phyloP scores from a whole-genome alignment of 176 grass and related monocot species.

The Alopecurus myosuroides region DNA sequence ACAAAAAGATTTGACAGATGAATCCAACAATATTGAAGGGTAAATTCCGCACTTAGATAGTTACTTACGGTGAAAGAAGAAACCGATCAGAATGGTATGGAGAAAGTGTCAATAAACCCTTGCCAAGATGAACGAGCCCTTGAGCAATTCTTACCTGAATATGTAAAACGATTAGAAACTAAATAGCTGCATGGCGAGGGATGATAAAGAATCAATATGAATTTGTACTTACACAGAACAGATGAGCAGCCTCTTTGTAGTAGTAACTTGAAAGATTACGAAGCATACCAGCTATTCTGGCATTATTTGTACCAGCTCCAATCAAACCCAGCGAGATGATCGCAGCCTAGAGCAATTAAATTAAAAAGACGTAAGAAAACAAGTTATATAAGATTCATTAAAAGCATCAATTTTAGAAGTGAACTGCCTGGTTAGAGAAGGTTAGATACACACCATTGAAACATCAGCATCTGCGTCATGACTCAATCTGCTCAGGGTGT shows the following conservation, averaged over 20 bases:
- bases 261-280: slow-evolving; percentile 99
- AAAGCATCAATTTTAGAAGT: neutral
- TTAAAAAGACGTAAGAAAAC: slow-evolving; percentile 1
- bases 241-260: slow-evolving; percentile 96
- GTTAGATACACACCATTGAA: slow-evolving; percentile 58
- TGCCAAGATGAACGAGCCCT: slow-evolving; percentile 95
- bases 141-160: slow-evolving; percentile 94
- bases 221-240: slow-evolving; percentile 85
- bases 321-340: slow-evolving; percentile 92
- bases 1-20: neutral
- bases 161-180: slow-evolving; percentile 19
- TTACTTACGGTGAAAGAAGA: slow-evolving; percentile 87
- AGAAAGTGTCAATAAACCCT: slow-evolving; percentile 94
- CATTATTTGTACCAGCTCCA: slow-evolving; percentile 97
- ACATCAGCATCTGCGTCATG: slow-evolving; percentile 97
- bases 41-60: neutral
- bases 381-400: neutral
- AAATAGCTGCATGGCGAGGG: neutral
- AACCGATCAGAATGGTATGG: slow-evolving; percentile 97
- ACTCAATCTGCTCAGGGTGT: slow-evolving; percentile 97
- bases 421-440: neutral
- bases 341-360: slow-evolving; percentile 54
- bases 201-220: neutral
- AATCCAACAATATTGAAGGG: neutral
- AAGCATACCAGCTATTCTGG: slow-evolving; percentile 98